These are phyloP conservation scores for Penicillium manginii DNA, from an alignment of 495 filamentous ascomycete genomes.

Conservation along the genomic window DNA sequence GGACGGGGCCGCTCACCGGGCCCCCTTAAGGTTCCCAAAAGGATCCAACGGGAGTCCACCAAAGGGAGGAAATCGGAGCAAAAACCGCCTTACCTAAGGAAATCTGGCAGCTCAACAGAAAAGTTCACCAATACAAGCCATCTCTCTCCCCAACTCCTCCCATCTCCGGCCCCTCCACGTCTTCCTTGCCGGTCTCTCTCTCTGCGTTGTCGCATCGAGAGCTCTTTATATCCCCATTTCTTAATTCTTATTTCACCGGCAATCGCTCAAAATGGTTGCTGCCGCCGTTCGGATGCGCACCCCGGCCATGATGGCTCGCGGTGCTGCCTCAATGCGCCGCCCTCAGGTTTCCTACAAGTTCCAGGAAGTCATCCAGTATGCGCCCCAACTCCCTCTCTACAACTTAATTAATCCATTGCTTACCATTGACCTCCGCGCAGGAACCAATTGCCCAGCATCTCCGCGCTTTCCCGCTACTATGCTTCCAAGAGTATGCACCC, in stretches of 20 bases:
- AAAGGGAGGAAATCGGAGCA: too few species aligned
- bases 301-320: constrained; percentile 48
- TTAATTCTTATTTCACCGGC: constrained; percentile 24
- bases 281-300: constrained; percentile 53
- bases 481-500: constrained; percentile 71
- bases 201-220: constrained; percentile 28
- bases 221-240: constrained; percentile 28
- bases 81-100: background rate
- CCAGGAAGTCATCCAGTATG: constrained; percentile 49
- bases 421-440: constrained; percentile 31
- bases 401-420: constrained; percentile 18
- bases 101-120: constrained; percentile 45
- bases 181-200: constrained; percentile 18
- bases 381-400: constrained; percentile 6
- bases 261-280: constrained; percentile 48
- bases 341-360: constrained; percentile 49
- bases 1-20: constrained; percentile 41
- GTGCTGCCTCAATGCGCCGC: constrained; percentile 46
- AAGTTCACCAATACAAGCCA: constrained; percentile 40
- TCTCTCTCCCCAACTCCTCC: constrained; percentile 37
- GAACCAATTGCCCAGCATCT: constrained; percentile 56
- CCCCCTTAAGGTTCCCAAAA: constrained; percentile 9
- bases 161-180: constrained; percentile 35
- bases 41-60: too few species aligned
- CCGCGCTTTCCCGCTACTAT: constrained; percentile 71